Conservation (phyloP, 805 yeast genomes). For the Lipomyces yamanashiensis region DNA sequence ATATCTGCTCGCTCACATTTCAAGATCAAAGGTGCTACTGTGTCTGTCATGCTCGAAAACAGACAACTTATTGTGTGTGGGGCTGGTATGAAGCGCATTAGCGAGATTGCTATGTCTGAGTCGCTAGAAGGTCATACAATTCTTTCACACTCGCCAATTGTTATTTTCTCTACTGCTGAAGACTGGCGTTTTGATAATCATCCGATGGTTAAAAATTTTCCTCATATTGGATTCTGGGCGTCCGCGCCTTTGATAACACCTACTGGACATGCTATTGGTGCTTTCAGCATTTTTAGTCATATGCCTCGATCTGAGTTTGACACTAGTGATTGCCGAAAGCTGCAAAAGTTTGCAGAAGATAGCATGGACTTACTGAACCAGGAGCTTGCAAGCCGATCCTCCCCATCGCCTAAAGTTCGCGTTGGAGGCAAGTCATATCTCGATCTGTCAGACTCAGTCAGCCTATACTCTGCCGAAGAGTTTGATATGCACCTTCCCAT, state of each 20-base stretch:
- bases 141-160: conserved; percentile 59
- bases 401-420: not conserved
- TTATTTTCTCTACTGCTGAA: conserved; percentile 60
- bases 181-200: conserved; percentile 73
- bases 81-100: conserved; percentile 51
- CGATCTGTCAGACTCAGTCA: not conserved
- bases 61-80: conserved; percentile 58
- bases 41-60: conserved; percentile 59
- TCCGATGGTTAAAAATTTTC: conserved; percentile 67
- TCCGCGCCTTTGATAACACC: conserved; percentile 58
- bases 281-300: conserved; percentile 22
- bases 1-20: conserved; percentile 14
- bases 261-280: conserved; percentile 23
- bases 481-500: conserved; percentile 8
- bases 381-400: not conserved
- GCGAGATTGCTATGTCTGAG: conserved; percentile 58
- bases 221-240: conserved; percentile 64
- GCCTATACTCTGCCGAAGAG: conserved; percentile 22
- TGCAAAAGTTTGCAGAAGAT: conserved; percentile 22
- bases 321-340: not conserved
- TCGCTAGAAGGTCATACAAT: conserved; percentile 74
- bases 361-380: conserved; percentile 5
- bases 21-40: conserved; percentile 36
- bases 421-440: not conserved
- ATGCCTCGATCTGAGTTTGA: conserved; percentile 19